Evolutionary conservation across 2,329 filamentous ascomycete species (phyloP), one percentile per base, ranked within the genome.

Genomic region (Fusarium pseudoanthophilum): DNA sequence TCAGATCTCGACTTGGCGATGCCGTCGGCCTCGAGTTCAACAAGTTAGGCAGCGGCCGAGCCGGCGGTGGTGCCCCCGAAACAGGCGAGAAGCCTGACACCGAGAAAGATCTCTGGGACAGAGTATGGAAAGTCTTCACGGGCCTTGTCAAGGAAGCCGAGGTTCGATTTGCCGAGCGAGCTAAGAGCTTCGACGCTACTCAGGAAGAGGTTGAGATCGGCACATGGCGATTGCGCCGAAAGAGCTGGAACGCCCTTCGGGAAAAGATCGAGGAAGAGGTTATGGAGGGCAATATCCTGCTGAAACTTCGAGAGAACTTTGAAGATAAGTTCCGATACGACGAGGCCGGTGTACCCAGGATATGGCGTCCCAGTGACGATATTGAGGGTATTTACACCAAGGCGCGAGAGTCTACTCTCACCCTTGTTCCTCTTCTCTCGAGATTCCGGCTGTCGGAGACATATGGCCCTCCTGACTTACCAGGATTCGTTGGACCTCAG

Each of bases 291-390:
- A 99, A 98, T 80, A 91, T 99, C 60, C 86, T 98, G 39, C 87
- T 98, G 76, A 99, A 99, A 86, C 89, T 99, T 58, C 91, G 96
- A 40, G 96, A 99, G 83, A 98, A 98, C 85, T 99, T 99, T 76
- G 96, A 99, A 83, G 96, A 99, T 85, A 98, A 97, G 83, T 99
- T 99, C 89, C 92, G 96, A 73, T 99, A 99, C 78, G 96, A 99
- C 78, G 95, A 98, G 67, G 91, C 91, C 11, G 96, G 96, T 32
- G 96, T 99, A 9, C 96, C 96, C 10, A 90, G 96, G 67, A 97
- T 99, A 82, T 99, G 96, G 96, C 91, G 95, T 30, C 96, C 96
- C 4, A 95, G 92, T 4, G 96, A 99, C 80, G 96, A 99, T 79
- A 99, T 99, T 69, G 96, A 99, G 84, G 95, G 95, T 51, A 86